These are phyloP conservation scores for Aspergillus sp. DNA, from an alignment of 2,329 filamentous ascomycete species.

Conservation along the genomic window DNA sequence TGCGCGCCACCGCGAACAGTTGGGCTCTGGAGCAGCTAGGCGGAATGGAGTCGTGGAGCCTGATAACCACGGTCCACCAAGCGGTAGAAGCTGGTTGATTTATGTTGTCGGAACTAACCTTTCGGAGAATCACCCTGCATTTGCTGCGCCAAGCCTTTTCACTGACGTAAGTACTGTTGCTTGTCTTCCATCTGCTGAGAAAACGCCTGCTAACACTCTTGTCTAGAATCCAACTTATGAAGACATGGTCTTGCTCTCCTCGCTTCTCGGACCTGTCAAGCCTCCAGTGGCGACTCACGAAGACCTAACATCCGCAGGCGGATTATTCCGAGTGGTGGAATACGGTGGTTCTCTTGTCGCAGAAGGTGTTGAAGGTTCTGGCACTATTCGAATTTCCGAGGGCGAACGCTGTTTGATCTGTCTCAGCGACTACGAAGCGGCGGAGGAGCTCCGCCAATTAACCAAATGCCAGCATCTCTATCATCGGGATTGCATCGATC, in stretches of 20 bases:
- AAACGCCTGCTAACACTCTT: conserved; percentile 18
- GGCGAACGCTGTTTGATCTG: conserved; percentile 68
- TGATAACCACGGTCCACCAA: conserved; percentile 52
- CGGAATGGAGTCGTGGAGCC: conserved; percentile 69
- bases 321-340: conserved; percentile 60
- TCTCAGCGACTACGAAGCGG: conserved; percentile 66
- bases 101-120: conserved; percentile 73
- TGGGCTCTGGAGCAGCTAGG: conserved; percentile 65
- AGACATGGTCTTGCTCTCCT: conserved; percentile 72
- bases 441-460: conserved; percentile 65
- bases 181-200: not conserved
- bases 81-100: conserved; percentile 71
- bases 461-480: conserved; percentile 69
- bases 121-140: conserved; percentile 71
- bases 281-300: conserved; percentile 69
- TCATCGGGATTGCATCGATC: conserved; percentile 71
- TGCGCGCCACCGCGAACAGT: conserved; percentile 55
- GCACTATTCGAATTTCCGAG: conserved; percentile 42
- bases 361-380: conserved; percentile 48
- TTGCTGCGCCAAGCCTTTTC: conserved; percentile 71
- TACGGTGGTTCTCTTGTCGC: conserved; percentile 51
- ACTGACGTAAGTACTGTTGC: conserved; percentile 60
- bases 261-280: conserved; percentile 69
- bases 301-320: conserved; percentile 66
- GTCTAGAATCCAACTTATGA: conserved; percentile 67